These are phyloP conservation scores for Zygosaccharomyces pseudobailii DNA, from an alignment of 1,139 yeast species.

Conservation along the genomic window DNA sequence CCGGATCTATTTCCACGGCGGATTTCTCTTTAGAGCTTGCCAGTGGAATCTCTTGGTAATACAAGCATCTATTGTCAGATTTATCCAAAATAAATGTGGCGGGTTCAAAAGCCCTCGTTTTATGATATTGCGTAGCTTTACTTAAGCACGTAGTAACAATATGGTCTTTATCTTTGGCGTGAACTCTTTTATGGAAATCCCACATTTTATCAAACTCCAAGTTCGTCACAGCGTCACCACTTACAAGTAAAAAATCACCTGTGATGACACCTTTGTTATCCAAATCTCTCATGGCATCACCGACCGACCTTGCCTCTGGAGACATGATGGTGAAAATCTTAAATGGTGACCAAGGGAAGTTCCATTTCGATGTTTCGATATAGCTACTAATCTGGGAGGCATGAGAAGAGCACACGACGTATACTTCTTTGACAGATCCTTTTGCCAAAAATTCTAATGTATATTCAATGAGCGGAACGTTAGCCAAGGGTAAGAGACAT, in stretches of 20 bases:
- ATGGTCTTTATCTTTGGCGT: conserved; percentile 75
- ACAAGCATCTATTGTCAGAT: conserved; percentile 67
- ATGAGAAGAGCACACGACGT: conserved; percentile 82
- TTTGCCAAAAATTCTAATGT: conserved; percentile 91
- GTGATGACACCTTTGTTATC: conserved; percentile 86
- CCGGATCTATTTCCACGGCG: conserved; percentile 74
- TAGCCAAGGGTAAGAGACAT: conserved; percentile 86
- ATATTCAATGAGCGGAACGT: conserved; percentile 89
- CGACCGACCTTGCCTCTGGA: conserved; percentile 87
- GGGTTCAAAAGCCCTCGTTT: conserved; percentile 77
- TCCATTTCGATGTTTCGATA: conserved; percentile 82
- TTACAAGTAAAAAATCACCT: conserved; percentile 81
- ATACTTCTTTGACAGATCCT: conserved; percentile 87
- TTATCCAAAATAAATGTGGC: conserved; percentile 81
- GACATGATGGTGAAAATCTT: conserved; percentile 71
- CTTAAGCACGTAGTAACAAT: conserved; percentile 91
- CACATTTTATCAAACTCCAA: conserved; percentile 72
- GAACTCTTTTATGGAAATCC: conserved; percentile 67
- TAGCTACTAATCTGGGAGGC: conserved; percentile 84
- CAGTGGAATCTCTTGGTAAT: conserved; percentile 71
- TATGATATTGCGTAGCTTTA: conserved; percentile 79
- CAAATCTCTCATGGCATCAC: conserved; percentile 94
- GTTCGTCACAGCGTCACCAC: conserved; percentile 93
- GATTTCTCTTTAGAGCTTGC: conserved; percentile 48
- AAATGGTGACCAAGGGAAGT: conserved; percentile 67